Percentiles rank a stretch among this genome's conserved stretches.
These are phyloP conservation scores for Rhodamnia rubescens DNA, from an alignment of 345 rosid species.

Conservation along the genomic window DNA sequence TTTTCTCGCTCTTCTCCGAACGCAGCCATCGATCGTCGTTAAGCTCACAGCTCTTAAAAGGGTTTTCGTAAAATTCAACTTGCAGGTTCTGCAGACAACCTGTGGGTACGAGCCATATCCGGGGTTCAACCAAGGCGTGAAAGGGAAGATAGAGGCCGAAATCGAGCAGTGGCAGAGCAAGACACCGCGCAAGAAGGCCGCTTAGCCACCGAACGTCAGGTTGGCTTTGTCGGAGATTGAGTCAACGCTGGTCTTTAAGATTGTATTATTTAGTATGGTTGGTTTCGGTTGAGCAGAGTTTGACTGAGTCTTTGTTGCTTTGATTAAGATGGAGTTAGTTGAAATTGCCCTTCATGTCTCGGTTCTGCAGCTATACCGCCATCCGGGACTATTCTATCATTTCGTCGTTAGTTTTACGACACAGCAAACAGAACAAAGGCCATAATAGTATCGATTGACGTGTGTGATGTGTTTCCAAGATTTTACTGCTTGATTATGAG, in stretches of 20 bases:
- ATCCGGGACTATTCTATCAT: neutral
- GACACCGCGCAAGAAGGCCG: neutral
- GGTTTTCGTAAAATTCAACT: neutral
- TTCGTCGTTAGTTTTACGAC: neutral
- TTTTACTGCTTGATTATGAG: neutral
- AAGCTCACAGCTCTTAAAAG: neutral
- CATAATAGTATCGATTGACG: neutral
- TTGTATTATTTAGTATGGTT: neutral
- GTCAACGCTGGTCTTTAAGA: neutral
- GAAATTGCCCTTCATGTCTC: neutral
- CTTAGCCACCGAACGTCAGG: neutral
- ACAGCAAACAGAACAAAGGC: neutral
- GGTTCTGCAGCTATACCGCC: neutral
- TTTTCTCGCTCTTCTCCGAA: neutral
- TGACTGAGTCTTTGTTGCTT: neutral
- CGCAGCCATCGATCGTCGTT: neutral
- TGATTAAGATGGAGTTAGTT: neutral
- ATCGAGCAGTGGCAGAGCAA: neutral
- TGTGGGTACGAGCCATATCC: slow-evolving; percentile 1
- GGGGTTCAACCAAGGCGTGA: slow-evolving; percentile 1
- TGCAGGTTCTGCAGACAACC: slow-evolving; percentile 2
- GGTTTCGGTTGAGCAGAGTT: neutral
- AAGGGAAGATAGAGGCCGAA: neutral
- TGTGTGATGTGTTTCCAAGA: neutral
- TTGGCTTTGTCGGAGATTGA: neutral